Conservation (phyloP, 306 rosid species). For the Malus orientalis region DNA sequence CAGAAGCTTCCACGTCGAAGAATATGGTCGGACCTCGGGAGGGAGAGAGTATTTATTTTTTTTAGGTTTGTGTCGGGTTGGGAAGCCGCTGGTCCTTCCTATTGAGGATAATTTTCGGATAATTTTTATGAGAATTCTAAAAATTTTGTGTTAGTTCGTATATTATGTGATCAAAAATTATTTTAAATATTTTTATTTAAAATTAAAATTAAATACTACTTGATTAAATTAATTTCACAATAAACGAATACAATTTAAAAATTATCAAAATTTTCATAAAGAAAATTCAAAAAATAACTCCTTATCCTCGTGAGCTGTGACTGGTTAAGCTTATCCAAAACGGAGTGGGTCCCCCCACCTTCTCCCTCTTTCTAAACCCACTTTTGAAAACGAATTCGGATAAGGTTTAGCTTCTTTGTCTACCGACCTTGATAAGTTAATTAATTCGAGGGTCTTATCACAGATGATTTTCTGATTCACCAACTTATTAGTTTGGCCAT, state of each 20-base stretch:
- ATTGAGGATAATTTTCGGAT: accelerated
- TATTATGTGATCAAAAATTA: accelerated
- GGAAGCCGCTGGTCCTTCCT: neutral
- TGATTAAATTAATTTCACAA: too few relatives aligned
- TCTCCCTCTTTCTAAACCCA: neutral
- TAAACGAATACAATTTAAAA: too few relatives aligned
- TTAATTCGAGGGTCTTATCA: neutral
- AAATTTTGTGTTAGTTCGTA: accelerated
- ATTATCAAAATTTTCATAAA: too few relatives aligned
- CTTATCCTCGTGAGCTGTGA: neutral
- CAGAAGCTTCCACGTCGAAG: conserved; percentile 3
- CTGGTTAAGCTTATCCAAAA: conserved; percentile 47
- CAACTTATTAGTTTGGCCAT: too few relatives aligned
- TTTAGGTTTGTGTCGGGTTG: conserved; percentile 1
- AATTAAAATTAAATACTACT: too few relatives aligned
- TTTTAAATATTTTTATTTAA: too few relatives aligned
- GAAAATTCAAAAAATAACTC: too few relatives aligned
- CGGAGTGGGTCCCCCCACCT: conserved; percentile 26
- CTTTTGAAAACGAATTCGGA: neutral
- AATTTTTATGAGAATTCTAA: accelerated
- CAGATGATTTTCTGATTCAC: too few relatives aligned
- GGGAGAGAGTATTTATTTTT: neutral
- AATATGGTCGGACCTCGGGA: neutral
- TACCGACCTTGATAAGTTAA: neutral
- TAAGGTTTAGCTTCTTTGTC: conserved; percentile 3